phyloP scores from a whole-genome alignment of 371 early-diverging fungal genomes.

The Circinella minor region DNA sequence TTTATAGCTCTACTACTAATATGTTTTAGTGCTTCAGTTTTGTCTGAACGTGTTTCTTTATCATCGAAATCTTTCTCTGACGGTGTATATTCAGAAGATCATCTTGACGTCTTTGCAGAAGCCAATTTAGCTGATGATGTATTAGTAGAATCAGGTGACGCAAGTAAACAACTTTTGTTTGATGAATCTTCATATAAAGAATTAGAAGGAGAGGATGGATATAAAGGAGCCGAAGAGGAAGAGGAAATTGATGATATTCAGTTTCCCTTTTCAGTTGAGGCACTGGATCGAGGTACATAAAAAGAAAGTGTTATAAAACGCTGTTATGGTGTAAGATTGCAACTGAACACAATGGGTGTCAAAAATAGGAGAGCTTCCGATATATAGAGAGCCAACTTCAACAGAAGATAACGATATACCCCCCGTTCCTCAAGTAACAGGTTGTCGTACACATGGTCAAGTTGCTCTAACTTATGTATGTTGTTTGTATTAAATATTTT shows the following conservation, averaged over 20 bases:
- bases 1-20: not conserved
- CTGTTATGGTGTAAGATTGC: too few species aligned
- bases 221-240: not conserved
- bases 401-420: conserved; percentile 9
- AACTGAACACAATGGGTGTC: too few species aligned
- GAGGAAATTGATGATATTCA: not conserved
- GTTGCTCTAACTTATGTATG: conserved; percentile 55
- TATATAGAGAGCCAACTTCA: not conserved
- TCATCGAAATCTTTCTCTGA: not conserved
- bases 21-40: not conserved
- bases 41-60: not conserved
- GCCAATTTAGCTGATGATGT: too few species aligned
- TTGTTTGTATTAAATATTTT: not conserved
- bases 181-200: not conserved
- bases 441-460: conserved; percentile 57
- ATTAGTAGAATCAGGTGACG: too few species aligned
- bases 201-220: not conserved
- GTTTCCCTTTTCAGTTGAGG: not conserved
- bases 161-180: too few species aligned
- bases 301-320: not conserved
- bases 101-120: not conserved
- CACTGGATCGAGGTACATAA: not conserved
- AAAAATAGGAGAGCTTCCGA: not conserved
- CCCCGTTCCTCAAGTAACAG: conserved; percentile 28
- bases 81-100: not conserved